Conservation (phyloP, 257 asterid species). For the Leonotis leonurus region DNA sequence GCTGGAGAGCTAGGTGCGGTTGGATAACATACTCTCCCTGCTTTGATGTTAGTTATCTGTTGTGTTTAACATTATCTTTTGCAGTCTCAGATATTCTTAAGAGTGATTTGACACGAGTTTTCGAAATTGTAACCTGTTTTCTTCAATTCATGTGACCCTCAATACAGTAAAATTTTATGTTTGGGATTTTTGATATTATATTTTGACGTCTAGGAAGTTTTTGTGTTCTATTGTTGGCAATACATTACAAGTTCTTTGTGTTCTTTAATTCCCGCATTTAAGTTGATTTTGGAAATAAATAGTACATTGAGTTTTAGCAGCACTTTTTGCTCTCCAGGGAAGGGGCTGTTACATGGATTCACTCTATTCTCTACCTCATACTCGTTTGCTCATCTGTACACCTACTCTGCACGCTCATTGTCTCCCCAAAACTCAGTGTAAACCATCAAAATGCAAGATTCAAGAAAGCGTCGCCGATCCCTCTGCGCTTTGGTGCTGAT, state of each 20-base stretch:
- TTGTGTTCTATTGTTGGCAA: background rate
- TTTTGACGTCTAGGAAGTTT: background rate
- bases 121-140: background rate
- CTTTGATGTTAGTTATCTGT: conserved; percentile 1
- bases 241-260: background rate
- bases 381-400: conserved; percentile 28
- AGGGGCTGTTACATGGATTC: conserved; percentile 34
- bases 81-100: background rate
- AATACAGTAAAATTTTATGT: background rate
- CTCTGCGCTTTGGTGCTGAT: conserved; percentile 71
- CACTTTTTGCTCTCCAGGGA: background rate
- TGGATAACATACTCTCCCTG: background rate
- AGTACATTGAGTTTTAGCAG: background rate
- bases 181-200: background rate
- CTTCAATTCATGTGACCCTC: background rate
- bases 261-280: background rate
- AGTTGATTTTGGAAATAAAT: background rate
- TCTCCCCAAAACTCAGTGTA: conserved; percentile 42
- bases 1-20: background rate
- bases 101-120: background rate
- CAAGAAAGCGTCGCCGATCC: conserved; percentile 48
- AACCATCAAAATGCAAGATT: conserved; percentile 35
- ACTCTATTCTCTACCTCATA: conserved; percentile 33
- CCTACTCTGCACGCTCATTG: conserved; percentile 31
- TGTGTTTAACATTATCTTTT: background rate